A percentile compares a stretch with the other conserved stretches of the same genome.
These are phyloP conservation scores for Tillandsia leiboldiana DNA, from an alignment of 176 grass and related monocot genomes.

Conservation along the genomic window DNA sequence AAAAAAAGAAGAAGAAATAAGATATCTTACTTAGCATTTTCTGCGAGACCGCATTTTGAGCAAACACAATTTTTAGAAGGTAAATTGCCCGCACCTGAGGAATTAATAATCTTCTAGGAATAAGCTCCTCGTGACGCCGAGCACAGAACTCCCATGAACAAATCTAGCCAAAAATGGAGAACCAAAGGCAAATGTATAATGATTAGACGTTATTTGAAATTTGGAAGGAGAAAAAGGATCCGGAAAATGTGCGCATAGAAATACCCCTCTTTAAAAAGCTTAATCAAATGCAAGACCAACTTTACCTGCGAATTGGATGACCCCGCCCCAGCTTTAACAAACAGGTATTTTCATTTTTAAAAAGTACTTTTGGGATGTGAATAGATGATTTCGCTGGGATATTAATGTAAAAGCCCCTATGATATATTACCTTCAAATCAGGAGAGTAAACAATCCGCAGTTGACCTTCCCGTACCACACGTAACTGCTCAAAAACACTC, in stretches of 20 bases:
- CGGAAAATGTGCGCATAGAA: no score
- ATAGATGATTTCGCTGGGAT: no score
- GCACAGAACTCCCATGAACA: slow-evolving; percentile 96
- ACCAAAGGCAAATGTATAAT: no score
- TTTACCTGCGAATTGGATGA: no score
- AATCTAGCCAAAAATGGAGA: slow-evolving; percentile 35
- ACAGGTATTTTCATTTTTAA: no score
- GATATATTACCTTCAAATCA: slow-evolving; percentile 78
- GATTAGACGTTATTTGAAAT: no score
- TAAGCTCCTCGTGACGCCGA: slow-evolving; percentile 81
- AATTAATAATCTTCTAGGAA: slow-evolving; percentile 81
- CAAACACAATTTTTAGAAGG: not conserved
- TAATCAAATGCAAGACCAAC: no score
- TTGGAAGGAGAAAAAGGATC: no score
- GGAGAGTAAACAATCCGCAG: slow-evolving; percentile 91
- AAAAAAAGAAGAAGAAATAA: not conserved
- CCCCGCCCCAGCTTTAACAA: no score
- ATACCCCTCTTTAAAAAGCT: no score
- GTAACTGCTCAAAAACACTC: slow-evolving; percentile 91
- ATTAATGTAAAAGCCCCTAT: not conserved
- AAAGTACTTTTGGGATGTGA: no score
- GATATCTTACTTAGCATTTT: not conserved
- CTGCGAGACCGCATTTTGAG: not conserved
- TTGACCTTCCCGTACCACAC: slow-evolving; percentile 92
- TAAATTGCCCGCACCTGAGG: slow-evolving; percentile 48